Base-by-base conservation (phyloP, 2,329 filamentous ascomycete species). In the Aspergillus terreus region DNA sequence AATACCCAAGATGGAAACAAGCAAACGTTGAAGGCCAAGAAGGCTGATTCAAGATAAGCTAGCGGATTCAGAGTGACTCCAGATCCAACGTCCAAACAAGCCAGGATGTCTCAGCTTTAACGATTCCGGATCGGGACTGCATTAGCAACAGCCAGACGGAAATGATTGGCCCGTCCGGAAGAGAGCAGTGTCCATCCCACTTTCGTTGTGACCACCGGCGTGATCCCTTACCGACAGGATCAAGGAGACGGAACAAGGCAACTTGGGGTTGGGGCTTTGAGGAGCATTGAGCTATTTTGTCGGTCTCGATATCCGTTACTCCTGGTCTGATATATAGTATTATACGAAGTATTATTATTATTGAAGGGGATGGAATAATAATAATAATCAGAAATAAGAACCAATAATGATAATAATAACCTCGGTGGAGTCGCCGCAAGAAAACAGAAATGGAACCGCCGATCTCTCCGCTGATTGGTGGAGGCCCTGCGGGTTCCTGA, bases 401-500 rank as follows among this genome's bases (percentile, higher is more conserved):
- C 23, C 6, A 30, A 30, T 30, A 9, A 30, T 11, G 27, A 11
- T 23, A 30, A 30, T 19, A 30, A 32, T 17, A 11, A 33, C n/a
- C 23, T 23, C 27, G 12, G 21, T 33, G 15, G 27, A 41, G n/a
- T 12, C n/a, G 17, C 33, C 19, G 17, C 4, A 15, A 9, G 23
- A 41, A 21, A 49, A 41, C 46, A 42, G 40, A 43, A 44, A 40
- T 45, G 50, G 47, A 48, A 47, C 12, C 9, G 41, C 15, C 12
- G 4, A 36, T 14, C 4, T 1, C 4, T 11, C 5, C 12, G 10
- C 6, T 54, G 44, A 64, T 63, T 65, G 62, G 63, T 14, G 17
- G 33, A 11, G 15, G 10, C 6, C 4, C n/a, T 9, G 49, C 54
- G 53, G 60, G 63, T 65, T 62, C 62, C 63, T 65, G 63, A 58